Base-by-base conservation (phyloP, 2,329 filamentous ascomycete genomes). In the Calonectria crousiana region DNA sequence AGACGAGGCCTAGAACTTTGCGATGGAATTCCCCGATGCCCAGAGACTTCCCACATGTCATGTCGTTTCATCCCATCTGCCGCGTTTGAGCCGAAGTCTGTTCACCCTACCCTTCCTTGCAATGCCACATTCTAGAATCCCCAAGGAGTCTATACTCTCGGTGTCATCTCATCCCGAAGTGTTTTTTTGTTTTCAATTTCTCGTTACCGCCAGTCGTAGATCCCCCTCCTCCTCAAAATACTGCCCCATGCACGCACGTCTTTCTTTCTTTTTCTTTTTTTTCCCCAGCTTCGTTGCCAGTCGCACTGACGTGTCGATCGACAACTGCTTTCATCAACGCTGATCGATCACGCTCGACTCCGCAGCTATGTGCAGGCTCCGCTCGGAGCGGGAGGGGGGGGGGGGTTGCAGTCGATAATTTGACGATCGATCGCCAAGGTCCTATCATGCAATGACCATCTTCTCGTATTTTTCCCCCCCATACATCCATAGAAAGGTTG, bases 401-500 rank as follows among this genome's bases (percentile, higher is more conserved):
- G 30, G 47, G 36, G 20, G 44, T 64, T 47, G 28, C 66, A 58
- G n/a, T 47, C 49, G 56, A 65, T 65, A 18, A 23, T 49, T 49
- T 56, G 51, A 49, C 47, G 58, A 73, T 65, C 71, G 67, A 70
- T 70, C 67, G 71, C 53, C 65, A 60, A 72, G 28, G 10, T 56
- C 53, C 53, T 38, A 23, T 36, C 47, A 20, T n/a, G 32, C 38
- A 68, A 56, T 32, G 47, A 65, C 52, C 28, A 56, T 69, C 66
- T 47, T 67, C 52, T 72, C 56, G 56, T 72, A 64, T 67, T 34
- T 28, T 13, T 47, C 44, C 44, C 44, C 13, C 9, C 10, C 44
- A 3, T 13, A 11, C n/a, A 47, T 3, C 11, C 44, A 8, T 13
- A 23, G 44, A 47, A 47, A 47, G 41, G 20, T 20, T n/a, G 44